Evolutionary conservation across 2,329 filamentous ascomycete genomes (phyloP).

Genomic region (Elsinoe arachidis): DNA sequence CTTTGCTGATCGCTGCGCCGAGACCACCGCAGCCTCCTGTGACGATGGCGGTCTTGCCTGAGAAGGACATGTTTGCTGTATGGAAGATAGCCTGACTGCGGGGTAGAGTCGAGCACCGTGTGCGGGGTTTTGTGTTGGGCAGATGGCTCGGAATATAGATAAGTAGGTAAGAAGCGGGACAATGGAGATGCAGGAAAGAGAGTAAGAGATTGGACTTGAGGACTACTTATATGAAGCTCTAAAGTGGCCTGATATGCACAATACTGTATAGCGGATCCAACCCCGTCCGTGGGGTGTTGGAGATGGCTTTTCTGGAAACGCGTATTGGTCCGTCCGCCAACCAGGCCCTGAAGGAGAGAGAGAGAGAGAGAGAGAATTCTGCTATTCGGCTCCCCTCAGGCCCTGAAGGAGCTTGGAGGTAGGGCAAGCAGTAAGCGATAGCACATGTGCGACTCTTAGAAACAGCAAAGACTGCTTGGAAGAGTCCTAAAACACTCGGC

Average conservation of each 20-base stretch:
- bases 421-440: background rate
- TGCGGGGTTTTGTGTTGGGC: background rate
- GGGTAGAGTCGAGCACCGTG: background rate
- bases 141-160: background rate
- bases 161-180: background rate
- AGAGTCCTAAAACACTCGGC: too few species aligned
- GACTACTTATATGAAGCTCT: background rate
- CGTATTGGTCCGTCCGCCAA: background rate
- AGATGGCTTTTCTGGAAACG: background rate
- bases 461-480: too few species aligned
- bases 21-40: slow-evolving; percentile 29
- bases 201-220: background rate
- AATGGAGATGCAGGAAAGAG: background rate
- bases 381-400: too few species aligned
- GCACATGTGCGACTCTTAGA: background rate
- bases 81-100: background rate
- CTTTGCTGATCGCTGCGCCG: slow-evolving; percentile 26
- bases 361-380: too few species aligned
- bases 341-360: background rate
- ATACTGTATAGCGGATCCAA: background rate
- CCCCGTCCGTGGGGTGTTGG: background rate
- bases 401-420: background rate
- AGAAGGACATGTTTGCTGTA: slow-evolving; percentile 5
- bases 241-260: slow-evolving; percentile 7
- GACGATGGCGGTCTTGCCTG: slow-evolving; percentile 26